A percentile compares a stretch with the other conserved stretches of the same genome.
Conservation (phyloP, 768 basidiomycete species). For the Rhizopogon roseolus region DNA sequence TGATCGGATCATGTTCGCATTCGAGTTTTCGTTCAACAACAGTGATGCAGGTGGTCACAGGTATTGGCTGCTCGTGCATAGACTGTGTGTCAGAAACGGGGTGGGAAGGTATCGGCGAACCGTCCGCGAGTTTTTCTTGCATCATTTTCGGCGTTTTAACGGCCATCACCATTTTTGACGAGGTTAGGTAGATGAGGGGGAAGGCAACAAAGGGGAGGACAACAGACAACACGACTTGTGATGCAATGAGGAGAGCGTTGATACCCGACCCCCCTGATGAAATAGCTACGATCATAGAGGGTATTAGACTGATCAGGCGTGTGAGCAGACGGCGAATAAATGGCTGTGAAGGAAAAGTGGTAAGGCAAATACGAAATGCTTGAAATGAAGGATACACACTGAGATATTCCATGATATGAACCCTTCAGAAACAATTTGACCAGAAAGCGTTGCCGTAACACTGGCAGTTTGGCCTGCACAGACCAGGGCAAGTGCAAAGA, state of each 20-base stretch:
- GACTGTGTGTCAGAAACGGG: slow-evolving; percentile 11
- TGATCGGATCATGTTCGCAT: not conserved
- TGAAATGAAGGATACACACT: slow-evolving; percentile 8
- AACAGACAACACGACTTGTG: slow-evolving; percentile 43
- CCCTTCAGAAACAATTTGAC: slow-evolving; percentile 46
- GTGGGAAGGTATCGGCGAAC: not conserved
- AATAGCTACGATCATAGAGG: slow-evolving; percentile 38
- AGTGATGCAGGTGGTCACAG: not conserved
- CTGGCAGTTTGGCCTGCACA: slow-evolving; percentile 45
- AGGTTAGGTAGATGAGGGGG: slow-evolving; percentile 35
- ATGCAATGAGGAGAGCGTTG: slow-evolving; percentile 42
- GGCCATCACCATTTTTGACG: slow-evolving; percentile 28
- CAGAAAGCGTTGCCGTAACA: slow-evolving; percentile 43
- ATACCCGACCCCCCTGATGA: slow-evolving; percentile 38
- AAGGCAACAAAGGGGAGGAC: slow-evolving; percentile 43
- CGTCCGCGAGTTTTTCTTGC: not conserved
- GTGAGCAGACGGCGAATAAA: slow-evolving; percentile 39
- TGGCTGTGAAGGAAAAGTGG: slow-evolving; percentile 11
- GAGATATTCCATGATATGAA: slow-evolving; percentile 45
- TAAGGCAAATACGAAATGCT: not conserved
- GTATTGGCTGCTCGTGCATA: not conserved
- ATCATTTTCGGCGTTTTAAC: slow-evolving; percentile 3
- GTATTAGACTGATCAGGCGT: slow-evolving; percentile 40
- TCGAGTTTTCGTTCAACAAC: not conserved
- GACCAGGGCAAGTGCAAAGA: slow-evolving; percentile 44